Evolutionary conservation across 2,329 filamentous ascomycete genomes (phyloP).

Genomic region (Clonostachys byssicola): DNA sequence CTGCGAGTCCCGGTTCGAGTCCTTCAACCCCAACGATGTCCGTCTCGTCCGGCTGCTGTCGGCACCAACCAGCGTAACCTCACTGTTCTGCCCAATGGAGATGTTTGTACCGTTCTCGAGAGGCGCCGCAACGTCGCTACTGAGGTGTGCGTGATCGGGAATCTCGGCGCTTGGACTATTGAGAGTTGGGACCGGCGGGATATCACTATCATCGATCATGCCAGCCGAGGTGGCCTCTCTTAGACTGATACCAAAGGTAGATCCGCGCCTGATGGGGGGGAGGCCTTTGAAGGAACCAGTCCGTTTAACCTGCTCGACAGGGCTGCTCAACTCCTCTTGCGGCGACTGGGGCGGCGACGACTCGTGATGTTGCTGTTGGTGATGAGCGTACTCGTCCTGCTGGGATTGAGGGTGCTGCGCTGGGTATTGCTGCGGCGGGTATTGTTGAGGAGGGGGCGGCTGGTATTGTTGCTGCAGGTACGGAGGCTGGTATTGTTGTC

Average conservation of each 20-base stretch:
- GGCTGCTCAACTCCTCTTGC: not conserved
- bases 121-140: not conserved
- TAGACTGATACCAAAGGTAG: conserved; percentile 44
- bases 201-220: conserved; percentile 10
- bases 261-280: conserved; percentile 54
- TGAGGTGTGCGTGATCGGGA: not conserved
- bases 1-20: not conserved
- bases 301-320: not conserved
- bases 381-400: not conserved
- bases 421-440: not conserved
- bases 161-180: not conserved
- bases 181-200: conserved; percentile 2
- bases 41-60: conserved; percentile 1
- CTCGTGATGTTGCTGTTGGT: not conserved
- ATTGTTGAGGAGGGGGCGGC: not conserved
- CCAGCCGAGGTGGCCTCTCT: conserved; percentile 19
- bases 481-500: not conserved
- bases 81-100: conserved; percentile 2
- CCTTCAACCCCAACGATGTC: not conserved
- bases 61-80: conserved; percentile 2
- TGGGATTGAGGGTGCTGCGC: not conserved
- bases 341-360: not conserved
- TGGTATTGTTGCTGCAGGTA: not conserved
- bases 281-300: conserved; percentile 49
- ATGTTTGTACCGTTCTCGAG: not conserved